Evolutionary conservation across 164 flowering plant species (phyloP), one percentile per base, ranked within the genome.

Genomic region (Malania oleifera): DNA sequence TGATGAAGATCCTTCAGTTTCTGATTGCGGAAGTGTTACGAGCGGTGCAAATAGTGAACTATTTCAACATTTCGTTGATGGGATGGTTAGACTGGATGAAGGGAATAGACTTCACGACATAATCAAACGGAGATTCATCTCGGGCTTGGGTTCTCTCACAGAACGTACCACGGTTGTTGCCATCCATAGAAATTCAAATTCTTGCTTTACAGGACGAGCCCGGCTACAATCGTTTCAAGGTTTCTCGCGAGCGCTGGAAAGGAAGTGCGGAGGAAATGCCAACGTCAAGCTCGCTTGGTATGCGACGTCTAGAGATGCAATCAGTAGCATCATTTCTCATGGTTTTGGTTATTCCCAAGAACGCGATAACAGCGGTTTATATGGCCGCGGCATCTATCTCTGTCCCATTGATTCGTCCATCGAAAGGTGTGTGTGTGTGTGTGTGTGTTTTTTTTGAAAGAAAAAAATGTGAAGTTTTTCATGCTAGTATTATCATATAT

Each of bases 1-100:
- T 1, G 69, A 49, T 43, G 27, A 49, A 13, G 69, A 65, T 19
- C 67, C 71, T 14, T 18, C 34, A 11, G 60, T 69, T 19, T 80
- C 84, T 12, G 84, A 78, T 54, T 71, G 75, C 46, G 80, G 75
- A 51, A 80, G 82, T 29, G 48, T 46, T 8, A 59, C 59, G 25
- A 68, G 64, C 23, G 68, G 66, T 17, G 22, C 25, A 26, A 35
- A 26, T 23, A 25, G 5, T 23, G 66, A 60, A 19, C 59, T 19
- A 14, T 17, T 11, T 9, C 48, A 34, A 3, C 4, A 13, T 31
- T 41, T 53, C n/a, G n/a, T 8, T 15, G 17, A 48, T n/a, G 70
- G 60, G 46, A 26, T 75, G 64, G n/a, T 66, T 12, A 10, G 59
- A 38, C 34, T 68, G 20, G 38, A 20, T 0, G 70, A 72, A 48